Conservation (phyloP, 495 filamentous ascomycete species). For the Neurospora intermedia region DNA sequence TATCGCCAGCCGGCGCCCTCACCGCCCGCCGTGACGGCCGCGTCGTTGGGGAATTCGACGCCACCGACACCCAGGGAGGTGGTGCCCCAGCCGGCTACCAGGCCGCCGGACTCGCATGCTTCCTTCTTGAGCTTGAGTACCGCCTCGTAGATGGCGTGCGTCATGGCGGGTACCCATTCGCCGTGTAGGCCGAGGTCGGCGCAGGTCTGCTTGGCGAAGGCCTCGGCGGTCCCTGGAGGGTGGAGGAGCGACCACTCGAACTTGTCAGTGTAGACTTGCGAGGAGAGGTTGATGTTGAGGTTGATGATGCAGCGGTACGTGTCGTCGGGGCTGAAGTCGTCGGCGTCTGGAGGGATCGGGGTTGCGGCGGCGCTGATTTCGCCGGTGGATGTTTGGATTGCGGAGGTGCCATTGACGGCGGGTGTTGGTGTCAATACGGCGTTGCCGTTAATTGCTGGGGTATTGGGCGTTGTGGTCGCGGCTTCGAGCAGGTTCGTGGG, state of each 20-base stretch:
- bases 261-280: constrained; percentile 88
- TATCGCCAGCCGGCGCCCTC: constrained; percentile 86
- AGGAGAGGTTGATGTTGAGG: constrained; percentile 85
- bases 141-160: constrained; percentile 95
- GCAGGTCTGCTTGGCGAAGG: constrained; percentile 84
- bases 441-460: constrained; percentile 23
- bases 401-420: constrained; percentile 5
- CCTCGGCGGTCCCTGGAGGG: constrained; percentile 80
- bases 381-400: constrained; percentile 14
- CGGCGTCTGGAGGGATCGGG: constrained; percentile 12
- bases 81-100: constrained; percentile 55
- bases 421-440: constrained; percentile 19
- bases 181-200: constrained; percentile 79
- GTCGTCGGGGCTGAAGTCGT: constrained; percentile 63
- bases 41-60: constrained; percentile 76
- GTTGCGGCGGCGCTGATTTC: constrained; percentile 20
- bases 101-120: constrained; percentile 77
- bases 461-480: constrained; percentile 35
- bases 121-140: constrained; percentile 91
- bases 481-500: constrained; percentile 13
- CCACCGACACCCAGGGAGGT: constrained; percentile 26
- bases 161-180: constrained; percentile 90
- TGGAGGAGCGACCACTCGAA: constrained; percentile 98
- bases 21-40: constrained; percentile 48
- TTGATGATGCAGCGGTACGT: constrained; percentile 84